Conservation (phyloP, 345 rosid species). For the Noccaea bulbosa region DNA sequence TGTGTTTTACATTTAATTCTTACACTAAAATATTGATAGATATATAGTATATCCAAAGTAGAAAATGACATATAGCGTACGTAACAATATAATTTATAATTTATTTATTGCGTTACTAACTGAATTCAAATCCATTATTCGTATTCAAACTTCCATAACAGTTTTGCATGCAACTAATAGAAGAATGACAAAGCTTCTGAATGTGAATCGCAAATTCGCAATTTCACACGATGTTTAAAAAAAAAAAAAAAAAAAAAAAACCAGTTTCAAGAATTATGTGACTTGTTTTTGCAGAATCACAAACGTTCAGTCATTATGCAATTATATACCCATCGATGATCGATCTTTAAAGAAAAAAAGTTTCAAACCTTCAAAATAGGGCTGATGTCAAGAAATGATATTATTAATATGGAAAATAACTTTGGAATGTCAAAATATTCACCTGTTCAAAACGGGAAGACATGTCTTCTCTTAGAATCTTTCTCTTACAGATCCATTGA, state of each 20-base stretch:
- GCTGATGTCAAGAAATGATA: constrained; percentile 3
- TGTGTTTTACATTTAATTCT: not conserved
- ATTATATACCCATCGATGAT: not conserved
- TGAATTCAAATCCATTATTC: no score
- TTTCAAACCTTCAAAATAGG: not conserved
- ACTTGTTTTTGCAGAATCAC: no score
- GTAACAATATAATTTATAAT: no score
- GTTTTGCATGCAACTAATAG: no score
- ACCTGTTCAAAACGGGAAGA: constrained; percentile 31
- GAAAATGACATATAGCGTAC: no score
- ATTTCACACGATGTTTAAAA: not conserved
- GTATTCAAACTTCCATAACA: no score
- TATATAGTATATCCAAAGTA: no score
- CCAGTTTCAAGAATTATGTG: not conserved
- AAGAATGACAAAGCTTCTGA: no score
- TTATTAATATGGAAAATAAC: constrained; percentile 12
- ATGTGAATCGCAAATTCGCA: not conserved
- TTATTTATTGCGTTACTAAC: no score
- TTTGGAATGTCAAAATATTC: constrained; percentile 32
- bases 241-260: not conserved
- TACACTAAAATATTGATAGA: not conserved
- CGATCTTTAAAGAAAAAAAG: no score
- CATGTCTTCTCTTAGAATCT: constrained; percentile 27
- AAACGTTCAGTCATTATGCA: not conserved
- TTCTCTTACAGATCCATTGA: constrained; percentile 5